These are phyloP conservation scores for Bipolaris bicolor DNA, from an alignment of 2,329 filamentous ascomycete species.

Conservation along the genomic window DNA sequence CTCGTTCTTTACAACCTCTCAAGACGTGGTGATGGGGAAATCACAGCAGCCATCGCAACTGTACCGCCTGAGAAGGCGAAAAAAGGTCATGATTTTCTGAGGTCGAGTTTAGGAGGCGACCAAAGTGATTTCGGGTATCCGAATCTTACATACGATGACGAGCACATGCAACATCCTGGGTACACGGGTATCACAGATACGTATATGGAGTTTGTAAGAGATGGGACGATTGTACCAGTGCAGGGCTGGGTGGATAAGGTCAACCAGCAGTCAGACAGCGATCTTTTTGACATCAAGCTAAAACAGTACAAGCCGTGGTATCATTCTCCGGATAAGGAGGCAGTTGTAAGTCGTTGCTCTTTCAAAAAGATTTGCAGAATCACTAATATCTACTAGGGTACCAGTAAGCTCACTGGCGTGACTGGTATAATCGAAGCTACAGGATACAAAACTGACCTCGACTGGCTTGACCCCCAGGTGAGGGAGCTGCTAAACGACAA, in stretches of 20 bases:
- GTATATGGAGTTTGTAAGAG: conserved; percentile 76
- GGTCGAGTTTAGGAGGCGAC: conserved; percentile 53
- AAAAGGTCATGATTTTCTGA: conserved; percentile 58
- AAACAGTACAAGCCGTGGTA: conserved; percentile 25
- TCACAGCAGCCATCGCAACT: conserved; percentile 69
- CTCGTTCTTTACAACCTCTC: conserved; percentile 73
- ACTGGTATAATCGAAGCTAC: conserved; percentile 74
- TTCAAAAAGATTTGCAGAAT: background rate
- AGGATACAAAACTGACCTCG: conserved; percentile 71
- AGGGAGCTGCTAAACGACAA: conserved; percentile 62
- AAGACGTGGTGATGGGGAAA: conserved; percentile 62
- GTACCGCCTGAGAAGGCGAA: conserved; percentile 65
- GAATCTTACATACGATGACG: conserved; percentile 49
- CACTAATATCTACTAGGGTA: conserved; percentile 17
- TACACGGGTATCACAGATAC: conserved; percentile 73
- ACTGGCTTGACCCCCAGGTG: conserved; percentile 66
- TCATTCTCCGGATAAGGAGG: background rate
- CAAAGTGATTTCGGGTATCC: conserved; percentile 50
- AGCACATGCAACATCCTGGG: conserved; percentile 59
- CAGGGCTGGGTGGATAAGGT: conserved; percentile 46
- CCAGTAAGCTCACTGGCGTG: conserved; percentile 17
- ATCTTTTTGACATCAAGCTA: conserved; percentile 13
- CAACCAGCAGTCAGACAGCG: conserved; percentile 8
- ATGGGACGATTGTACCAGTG: conserved; percentile 55
- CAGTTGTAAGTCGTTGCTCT: conserved; percentile 6